Base-by-base conservation (phyloP, 2,329 filamentous ascomycete genomes). In the Mycosphaerella sp. region DNA sequence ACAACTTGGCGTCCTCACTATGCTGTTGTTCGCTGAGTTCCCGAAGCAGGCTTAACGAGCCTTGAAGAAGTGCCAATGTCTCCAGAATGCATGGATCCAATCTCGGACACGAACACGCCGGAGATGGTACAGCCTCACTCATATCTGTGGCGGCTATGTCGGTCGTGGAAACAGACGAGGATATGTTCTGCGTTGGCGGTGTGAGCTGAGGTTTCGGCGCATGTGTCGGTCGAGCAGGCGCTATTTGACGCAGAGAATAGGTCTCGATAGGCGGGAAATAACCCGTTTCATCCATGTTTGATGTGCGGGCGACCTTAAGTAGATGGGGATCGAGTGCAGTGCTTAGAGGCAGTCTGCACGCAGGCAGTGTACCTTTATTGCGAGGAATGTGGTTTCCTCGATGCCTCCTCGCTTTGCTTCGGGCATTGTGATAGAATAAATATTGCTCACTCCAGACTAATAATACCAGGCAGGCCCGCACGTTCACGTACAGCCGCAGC, bases 11-110 rank as follows among this genome's bases (percentile, higher is more conserved):
- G 17, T 41, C 16, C 16, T 17, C 27, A 8, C 30, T n/a, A 8
- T 41, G 25, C 10, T 48, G 45, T 28, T 13, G 16, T 12, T 41
- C 14, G 36, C 17, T 30, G 5, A 37, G 16, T 34, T 41, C 35
- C 4, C 45, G 25, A 21, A 48, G 45, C 8, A 48, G 45, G 12
- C 36, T 14, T 16, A 48, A 17, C 4, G 45, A 48, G 36, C 45
- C 45, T 25, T 48, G 45, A n/a, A 48, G 45, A n/a, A 48, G 12
- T 18, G 45, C 45, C 14, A 48, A 30, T 4, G 45, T 41, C 30
- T 48, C 45, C 5, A 48, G 27, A 28, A 48, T 48, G 37, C 45
- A 48, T 2, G 45, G 36, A 13, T 48, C 45, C 21, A 37, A 41
- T 10, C 41, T 48, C 5, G 45, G 37, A 14, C 45, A 48, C 3